Base-by-base conservation (phyloP, 352 stramenopile genomes). In the Phytophthora aleatoria region DNA sequence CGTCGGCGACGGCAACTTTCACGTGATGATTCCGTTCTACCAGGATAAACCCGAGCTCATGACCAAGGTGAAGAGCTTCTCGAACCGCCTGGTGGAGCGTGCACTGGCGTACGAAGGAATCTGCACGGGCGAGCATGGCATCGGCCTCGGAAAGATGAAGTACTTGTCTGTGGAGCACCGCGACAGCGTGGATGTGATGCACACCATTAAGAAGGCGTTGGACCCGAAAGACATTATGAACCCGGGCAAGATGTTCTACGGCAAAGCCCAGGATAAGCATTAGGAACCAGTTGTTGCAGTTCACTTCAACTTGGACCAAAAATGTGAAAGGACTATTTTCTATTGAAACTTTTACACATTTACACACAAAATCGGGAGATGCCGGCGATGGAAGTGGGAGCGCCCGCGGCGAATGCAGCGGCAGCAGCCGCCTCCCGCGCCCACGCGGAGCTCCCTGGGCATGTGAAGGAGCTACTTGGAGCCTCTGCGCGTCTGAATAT, bases 201-300 rank as follows among this genome's bases (percentile, higher is more conserved):
- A 73, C 54, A 61, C 78, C 13, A 92, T 99, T 66, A 99, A 99
- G 74, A 74, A 85, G n/a, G 82, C 93, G 10, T 59, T 99, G 15
- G 96, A 99, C 74, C 96, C 96, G 12, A 76, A 90, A 30, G 91
- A 97, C 64, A 97, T 99, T 41, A 89, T 99, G 80, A 99, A 99
- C 79, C 96, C 97, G 0, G 96, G 96, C 48, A 99, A 99, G 82
- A 89, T 99, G 41, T 85, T 99, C 52, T 90, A 91, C 48, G 78
- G 78, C 52, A 78, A 73, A 41, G n/a, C 38, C 8, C 42, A 31
- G 11, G 13, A 28, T 52, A 56, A 7, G 1, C 1, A 44, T 20
- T 20, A 48, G 24, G n/a, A 30, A 38, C 33, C 10, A 38, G 3
- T 38, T 38, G 12, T 53, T 41, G n/a, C 2, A 31, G 16, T 36